Evolutionary conservation across 768 basidiomycete genomes (phyloP), one percentile per base, ranked within the genome.

Genomic region (Hygrocybe coccinea): DNA sequence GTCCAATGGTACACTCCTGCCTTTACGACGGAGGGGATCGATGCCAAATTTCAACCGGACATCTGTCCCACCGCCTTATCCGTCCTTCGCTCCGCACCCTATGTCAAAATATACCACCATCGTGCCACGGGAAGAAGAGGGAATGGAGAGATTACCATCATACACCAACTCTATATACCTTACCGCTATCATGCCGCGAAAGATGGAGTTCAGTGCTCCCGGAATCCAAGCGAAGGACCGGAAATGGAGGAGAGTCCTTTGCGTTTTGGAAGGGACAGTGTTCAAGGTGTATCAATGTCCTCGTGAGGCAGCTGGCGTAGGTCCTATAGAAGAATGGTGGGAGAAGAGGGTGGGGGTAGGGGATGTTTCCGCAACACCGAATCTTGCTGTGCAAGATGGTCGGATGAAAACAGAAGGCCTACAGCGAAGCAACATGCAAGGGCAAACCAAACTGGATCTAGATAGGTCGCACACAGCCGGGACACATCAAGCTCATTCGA

Each of bases 251-350:
- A 77, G 89, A 49, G 84, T 88, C 50, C 78, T 94, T 60, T 90
- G 91, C 65, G 89, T 95, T 63, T 72, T 99, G 24, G 91, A 97
- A 64, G 97, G 97, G 45, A 97, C 97, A n/a, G 76, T 78, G 59
- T 84, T 98, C 67, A 81, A 82, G 61, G 77, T 97, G 55, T 92
- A 90, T 68, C 79, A 79, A 57, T 81, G 71, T 56, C 67, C 73
- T 15, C 60, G 67, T 14, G 67, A 69, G 12, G 74, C 74, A 35
- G 72, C 73, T 22, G 81, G 77, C 11, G 79, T 77, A 3, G 75
- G 79, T n/a, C 75, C 73, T 44, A 67, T 89, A 46, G 83, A 81
- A 58, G 81, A 82, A 57, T 88, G 87, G 87, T 91, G 88, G 88
- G 88, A 90, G 71, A 81, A 74, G 57, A 79, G 76, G 44, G 81